Base-by-base conservation (phyloP, 768 basidiomycete species). In the Lactarius trivialis region DNA sequence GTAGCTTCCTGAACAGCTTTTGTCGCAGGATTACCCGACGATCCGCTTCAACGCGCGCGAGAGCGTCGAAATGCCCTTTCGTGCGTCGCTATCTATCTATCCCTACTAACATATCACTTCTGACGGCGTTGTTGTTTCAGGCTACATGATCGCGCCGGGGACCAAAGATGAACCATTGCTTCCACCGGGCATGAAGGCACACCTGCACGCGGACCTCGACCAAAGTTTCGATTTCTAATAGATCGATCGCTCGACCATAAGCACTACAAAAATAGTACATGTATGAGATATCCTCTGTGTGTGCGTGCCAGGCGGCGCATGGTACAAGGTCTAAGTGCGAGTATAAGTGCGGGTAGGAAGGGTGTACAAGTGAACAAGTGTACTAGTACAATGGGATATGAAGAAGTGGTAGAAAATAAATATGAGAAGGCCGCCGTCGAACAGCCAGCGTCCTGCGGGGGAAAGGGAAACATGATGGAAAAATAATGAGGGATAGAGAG, bases 21-120 rank as follows among this genome's bases (percentile, higher is more conserved):
- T n/a, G 8, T 28, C 30, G 26, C 60, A 96, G 91, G 89, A 93
- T 68, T 84, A 84, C 73, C 97, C 97, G 0, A 96, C 93, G 0
- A 96, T 99, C 70, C 75, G 67, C 19, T 98, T 98, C 79, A 90
- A 89, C 68, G 72, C 82, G 4, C 86, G 84, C 68, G 97, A 99
- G 73, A 89, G 89, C 49, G 93, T 98, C 6, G 93, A 98, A 75
- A 99, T 99, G 97, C 97, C 97, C 0, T 99, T 99, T 78, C 78
- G 93, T 91, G 68, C 71, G 89, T 82, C 24, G 9, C n/a, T 36
- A 28, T 56, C 41, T 37, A 26, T 12, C 39, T n/a, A n/a, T n/a
- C 21, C 24, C 45, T 11, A 24, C n/a, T n/a, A n/a, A 48, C 24
- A 3, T 2, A 12, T 0, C 24, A 1, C 5, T 48, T 7, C 17